phyloP scores from a whole-genome alignment of 306 rosid species.

The Astragalus glycyphyllos region DNA sequence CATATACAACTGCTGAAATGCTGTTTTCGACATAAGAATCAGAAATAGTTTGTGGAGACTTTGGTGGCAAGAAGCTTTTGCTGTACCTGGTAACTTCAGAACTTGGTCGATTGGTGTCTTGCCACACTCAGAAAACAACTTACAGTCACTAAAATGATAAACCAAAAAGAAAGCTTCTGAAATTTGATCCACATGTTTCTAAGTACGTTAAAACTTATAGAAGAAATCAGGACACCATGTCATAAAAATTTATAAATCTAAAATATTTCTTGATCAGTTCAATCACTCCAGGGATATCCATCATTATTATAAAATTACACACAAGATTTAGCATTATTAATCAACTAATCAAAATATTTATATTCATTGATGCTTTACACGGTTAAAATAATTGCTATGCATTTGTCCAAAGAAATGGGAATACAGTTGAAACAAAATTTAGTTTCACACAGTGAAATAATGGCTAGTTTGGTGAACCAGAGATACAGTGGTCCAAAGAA shows the following conservation, averaged over 20 bases:
- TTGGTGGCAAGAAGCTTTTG: slow-evolving; percentile 83
- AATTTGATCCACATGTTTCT: slow-evolving; percentile 39
- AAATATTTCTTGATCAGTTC: slow-evolving; percentile 19
- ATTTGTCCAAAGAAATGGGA: slow-evolving; percentile 24
- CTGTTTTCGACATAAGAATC: slow-evolving; percentile 70
- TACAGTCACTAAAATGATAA: slow-evolving; percentile 35
- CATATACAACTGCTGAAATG: slow-evolving; percentile 85
- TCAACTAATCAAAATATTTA: slow-evolving; percentile 26
- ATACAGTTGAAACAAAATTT: slow-evolving; percentile 17
- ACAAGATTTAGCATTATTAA: slow-evolving; percentile 29
- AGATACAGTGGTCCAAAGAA: slow-evolving; percentile 23
- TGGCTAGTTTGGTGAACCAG: slow-evolving; percentile 12
- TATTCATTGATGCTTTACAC: slow-evolving; percentile 5
- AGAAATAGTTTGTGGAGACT: slow-evolving; percentile 64
- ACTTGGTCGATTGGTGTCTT: slow-evolving; percentile 87
- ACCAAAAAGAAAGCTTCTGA: slow-evolving; percentile 22
- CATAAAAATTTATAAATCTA: slow-evolving; percentile 38
- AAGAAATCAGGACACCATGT: slow-evolving; percentile 36
- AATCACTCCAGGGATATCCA: slow-evolving; percentile 30
- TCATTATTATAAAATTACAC: slow-evolving; percentile 32
- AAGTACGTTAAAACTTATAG: slow-evolving; percentile 32
- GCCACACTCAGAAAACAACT: slow-evolving; percentile 55
- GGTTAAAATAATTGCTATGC: slow-evolving; percentile 34
- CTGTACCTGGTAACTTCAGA: slow-evolving; percentile 94
- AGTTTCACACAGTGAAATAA: slow-evolving; percentile 19